Evolutionary conservation across 768 basidiomycete genomes (phyloP), one percentile per base, ranked within the genome.

Genomic region (Tulasnella sp.): DNA sequence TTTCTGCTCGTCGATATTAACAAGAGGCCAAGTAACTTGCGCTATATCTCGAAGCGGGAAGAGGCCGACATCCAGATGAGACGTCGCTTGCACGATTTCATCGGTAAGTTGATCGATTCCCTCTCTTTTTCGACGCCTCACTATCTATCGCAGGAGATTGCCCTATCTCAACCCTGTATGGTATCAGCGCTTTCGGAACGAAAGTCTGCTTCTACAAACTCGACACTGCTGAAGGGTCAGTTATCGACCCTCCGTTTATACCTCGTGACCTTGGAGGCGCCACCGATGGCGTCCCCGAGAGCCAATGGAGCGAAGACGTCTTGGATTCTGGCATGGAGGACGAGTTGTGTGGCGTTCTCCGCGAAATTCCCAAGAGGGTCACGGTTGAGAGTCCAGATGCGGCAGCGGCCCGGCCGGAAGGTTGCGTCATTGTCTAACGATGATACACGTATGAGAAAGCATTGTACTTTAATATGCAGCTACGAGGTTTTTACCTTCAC

Each of bases 261-360:
- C 69, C 44, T 79, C 76, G 41, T 24, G 28, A 81, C 60, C 81
- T 69, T n/a, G 41, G 54, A 28, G 80, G 64, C 12, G 18, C 78
- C 18, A 83, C 81, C 42, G 86, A 85, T 72, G 81, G 81, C 1
- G 85, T 86, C 1, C 87, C 87, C 12, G 78, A 37, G 14, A 85
- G 84, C 34, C 83, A 86, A 34, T 87, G 87, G 87, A 84, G 86
- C 75, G 86, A 83, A 81, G 86, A 88, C 82, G 44, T 87, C 44
- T 72, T 87, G 54, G 84, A 85, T 41, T 84, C 82, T 28, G 85
- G 85, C 34, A 86, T 86, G 2, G 86, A 83, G n/a, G 83, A 81
- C n/a, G 77, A 85, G 48, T 78, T 87, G 48, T 83, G 83, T 75
- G 84, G 83, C 54, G 81, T 86, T 18, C 84, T 86, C 34, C 83